Evolutionary conservation across 2,329 filamentous ascomycete genomes (phyloP).

Genomic region (Hyphodiscus sp.): DNA sequence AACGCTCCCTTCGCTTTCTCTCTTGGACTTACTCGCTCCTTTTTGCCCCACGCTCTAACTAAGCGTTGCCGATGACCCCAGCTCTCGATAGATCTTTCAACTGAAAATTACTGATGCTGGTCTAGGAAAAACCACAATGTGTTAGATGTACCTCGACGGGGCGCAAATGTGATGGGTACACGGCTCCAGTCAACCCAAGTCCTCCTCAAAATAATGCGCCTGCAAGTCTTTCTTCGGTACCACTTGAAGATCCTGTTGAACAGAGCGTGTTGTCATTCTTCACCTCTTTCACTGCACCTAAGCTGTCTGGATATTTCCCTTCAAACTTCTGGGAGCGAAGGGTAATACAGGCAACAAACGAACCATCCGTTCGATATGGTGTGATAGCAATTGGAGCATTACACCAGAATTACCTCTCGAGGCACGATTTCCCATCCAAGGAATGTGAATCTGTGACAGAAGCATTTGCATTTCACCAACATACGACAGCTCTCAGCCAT

Average conservation of each 20-base stretch:
- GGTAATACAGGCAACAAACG: conserved; percentile 18
- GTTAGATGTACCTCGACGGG: conserved; percentile 26
- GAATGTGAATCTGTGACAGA: conserved; percentile 27
- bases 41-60: no score
- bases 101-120: no score
- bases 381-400: conserved; percentile 27
- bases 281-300: conserved; percentile 18
- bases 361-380: conserved; percentile 25
- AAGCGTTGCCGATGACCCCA: no score
- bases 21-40: no score
- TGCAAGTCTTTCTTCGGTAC: conserved; percentile 3
- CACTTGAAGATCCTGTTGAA: conserved; percentile 18
- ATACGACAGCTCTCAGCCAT: conserved; percentile 46
- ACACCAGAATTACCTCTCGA: conserved; percentile 28
- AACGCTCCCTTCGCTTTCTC: no score
- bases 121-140: no score
- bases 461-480: conserved; percentile 50
- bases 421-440: conserved; percentile 35
- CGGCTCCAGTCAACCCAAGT: conserved; percentile 1
- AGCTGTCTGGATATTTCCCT: conserved; percentile 20
- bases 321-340: conserved; percentile 24
- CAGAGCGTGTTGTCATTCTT: conserved; percentile 21
- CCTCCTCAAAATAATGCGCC: background rate
- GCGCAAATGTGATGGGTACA: conserved; percentile 27
- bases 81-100: no score